Conservation (phyloP, 305 asterid genomes). For the Caryopteris hybrid region DNA sequence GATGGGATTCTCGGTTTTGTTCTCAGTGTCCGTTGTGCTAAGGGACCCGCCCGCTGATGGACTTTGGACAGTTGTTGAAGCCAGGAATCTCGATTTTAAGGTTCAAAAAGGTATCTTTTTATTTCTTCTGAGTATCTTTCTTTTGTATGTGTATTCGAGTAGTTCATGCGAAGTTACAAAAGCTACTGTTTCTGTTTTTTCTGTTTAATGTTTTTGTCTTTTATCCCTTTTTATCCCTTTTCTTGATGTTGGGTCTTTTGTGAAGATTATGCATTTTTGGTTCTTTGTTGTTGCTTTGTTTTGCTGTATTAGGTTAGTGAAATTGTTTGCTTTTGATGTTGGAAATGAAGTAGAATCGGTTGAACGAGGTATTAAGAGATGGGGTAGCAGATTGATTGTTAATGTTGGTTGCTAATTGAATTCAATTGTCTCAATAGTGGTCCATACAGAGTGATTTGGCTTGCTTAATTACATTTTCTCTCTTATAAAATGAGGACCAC, state of each 20-base stretch:
- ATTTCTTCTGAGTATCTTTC: not conserved
- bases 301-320: not conserved
- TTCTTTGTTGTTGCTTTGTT: not conserved
- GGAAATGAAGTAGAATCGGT: not conserved
- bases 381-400: slow-evolving; percentile 5
- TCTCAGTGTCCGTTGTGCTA: slow-evolving; percentile 41
- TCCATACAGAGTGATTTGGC: not conserved
- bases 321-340: not conserved
- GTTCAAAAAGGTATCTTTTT: slow-evolving; percentile 40
- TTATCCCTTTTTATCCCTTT: too few relatives aligned
- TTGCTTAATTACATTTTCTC: not conserved
- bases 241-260: not conserved
- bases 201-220: not conserved
- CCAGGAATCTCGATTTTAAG: slow-evolving; percentile 32
- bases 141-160: not conserved
- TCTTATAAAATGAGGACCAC: slow-evolving; percentile 6
- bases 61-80: slow-evolving; percentile 43
- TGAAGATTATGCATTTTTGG: not conserved
- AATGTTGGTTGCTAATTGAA: not conserved
- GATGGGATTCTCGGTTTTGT: slow-evolving; percentile 52
- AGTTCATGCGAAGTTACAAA: too few relatives aligned
- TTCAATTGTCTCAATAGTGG: not conserved
- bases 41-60: slow-evolving; percentile 45
- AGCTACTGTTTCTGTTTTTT: not conserved
- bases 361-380: not conserved